Evolutionary conservation across 176 grass and related monocot species (phyloP), one percentile per base, ranked within the genome.

Genomic region (Oryza meridionalis): DNA sequence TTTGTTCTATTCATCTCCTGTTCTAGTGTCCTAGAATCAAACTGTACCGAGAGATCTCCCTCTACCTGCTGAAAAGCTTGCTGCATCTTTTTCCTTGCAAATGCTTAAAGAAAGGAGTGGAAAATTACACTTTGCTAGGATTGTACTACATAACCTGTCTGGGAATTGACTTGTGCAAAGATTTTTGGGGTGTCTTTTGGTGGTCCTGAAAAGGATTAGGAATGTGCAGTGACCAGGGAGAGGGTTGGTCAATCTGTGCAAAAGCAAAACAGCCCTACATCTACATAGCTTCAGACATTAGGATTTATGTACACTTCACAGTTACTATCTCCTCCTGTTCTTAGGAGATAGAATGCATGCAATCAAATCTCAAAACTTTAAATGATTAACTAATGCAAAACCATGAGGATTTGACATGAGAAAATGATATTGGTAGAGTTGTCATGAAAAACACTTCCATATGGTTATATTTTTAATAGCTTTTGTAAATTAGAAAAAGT

Each of bases 11-110:
- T 70, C 78, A 11, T 69, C 22, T 9, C 71, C 38, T 38, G 27
- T 38, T 67, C 58, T 62, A 40, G 22, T 59, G 35, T 72, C 43
- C 45, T 73, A 50, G 86, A 78, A 83, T 72, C 73, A 71, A 29
- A 25, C 67, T 77, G 51, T 69, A 49, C 62, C 64, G 59, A 22
- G 64, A 46, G 15, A 59, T 81, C 62, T 42, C 11, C n/a, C 22
- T 31, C 44, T 77, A 15, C 64, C 72, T 42, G 11, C 50, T 65
- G 29, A 31, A 58, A 84, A 45, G 75, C 9, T 77, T 50, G 13
- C 27, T 15, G 63, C 64, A 75, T 13, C 29, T 51, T 38, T 12
- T 71, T 85, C 7, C 35, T 37, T 81, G 7, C 45, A 33, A 22
- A 67, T 47, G 66, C 6, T 67, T 67, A 32, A 51, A 51, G 13